Percentiles rank a stretch among this genome's conserved stretches.
These are phyloP conservation scores for Didymella pomorum DNA, from an alignment of 2,329 filamentous ascomycete species.

Conservation along the genomic window DNA sequence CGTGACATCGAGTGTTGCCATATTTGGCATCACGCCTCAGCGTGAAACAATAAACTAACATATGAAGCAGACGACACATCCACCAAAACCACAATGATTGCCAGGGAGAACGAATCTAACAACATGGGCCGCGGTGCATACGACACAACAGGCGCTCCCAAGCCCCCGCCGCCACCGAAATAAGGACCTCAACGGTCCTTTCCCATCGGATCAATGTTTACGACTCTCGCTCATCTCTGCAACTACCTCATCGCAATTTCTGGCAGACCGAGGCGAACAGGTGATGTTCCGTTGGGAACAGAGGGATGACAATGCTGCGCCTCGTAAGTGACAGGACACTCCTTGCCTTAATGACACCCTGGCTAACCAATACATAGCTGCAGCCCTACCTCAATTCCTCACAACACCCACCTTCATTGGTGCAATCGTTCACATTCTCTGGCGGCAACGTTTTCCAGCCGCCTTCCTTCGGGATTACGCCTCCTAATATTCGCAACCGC, in stretches of 20 bases:
- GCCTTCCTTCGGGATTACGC: slow-evolving; percentile 42
- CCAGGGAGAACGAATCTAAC: slow-evolving; percentile 52
- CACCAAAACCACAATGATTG: slow-evolving; percentile 49
- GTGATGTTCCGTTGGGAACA: slow-evolving; percentile 40
- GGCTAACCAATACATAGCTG: slow-evolving; percentile 41
- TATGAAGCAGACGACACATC: slow-evolving; percentile 43
- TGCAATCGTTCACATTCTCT: slow-evolving; percentile 19
- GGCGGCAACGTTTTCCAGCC: slow-evolving; percentile 21
- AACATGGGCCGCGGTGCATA: slow-evolving; percentile 61
- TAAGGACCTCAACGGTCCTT: slow-evolving; percentile 28
- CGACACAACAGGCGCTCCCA: slow-evolving; percentile 59
- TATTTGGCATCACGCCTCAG: slow-evolving; percentile 18
- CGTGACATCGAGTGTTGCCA: slow-evolving; percentile 19
- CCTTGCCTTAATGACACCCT: slow-evolving; percentile 39
- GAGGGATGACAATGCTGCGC: slow-evolving; percentile 43
- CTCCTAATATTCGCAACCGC: slow-evolving; percentile 46
- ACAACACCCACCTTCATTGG: slow-evolving; percentile 25
- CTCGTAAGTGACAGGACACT: slow-evolving; percentile 45
- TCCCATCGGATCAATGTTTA: slow-evolving; percentile 13
- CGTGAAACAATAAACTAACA: slow-evolving; percentile 37
- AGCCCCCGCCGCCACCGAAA: slow-evolving; percentile 55
- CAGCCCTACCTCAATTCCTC: slow-evolving; percentile 36
- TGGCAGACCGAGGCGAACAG: slow-evolving; percentile 19
- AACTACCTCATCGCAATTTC: slow-evolving; percentile 7
- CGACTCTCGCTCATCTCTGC: slow-evolving; percentile 9